A percentile compares a stretch with the other conserved stretches of the same genome.
phyloP scores from a whole-genome alignment of 192 early-diverging fungal genomes.

The Thamnidium elegans region DNA sequence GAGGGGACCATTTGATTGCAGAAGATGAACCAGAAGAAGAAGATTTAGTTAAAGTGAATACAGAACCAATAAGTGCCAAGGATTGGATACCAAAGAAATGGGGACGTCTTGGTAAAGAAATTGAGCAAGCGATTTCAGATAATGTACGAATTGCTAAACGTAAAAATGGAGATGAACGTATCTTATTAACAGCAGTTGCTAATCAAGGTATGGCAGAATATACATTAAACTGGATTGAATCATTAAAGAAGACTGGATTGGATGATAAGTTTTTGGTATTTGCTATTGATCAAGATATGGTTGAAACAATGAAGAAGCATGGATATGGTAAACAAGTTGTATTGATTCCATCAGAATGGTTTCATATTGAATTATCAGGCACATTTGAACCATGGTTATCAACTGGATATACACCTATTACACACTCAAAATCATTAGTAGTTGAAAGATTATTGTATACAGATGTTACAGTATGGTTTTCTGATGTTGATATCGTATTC shows the following conservation, averaged over 20 bases:
- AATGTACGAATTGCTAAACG: neutral
- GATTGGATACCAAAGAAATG: constrained; percentile 10
- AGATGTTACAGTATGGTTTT: constrained; percentile 37
- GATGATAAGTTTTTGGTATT: constrained; percentile 34
- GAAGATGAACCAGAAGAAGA: constrained; percentile 11
- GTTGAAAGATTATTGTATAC: constrained; percentile 37
- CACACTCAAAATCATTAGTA: constrained; percentile 39
- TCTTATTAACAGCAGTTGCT: constrained; percentile 36
- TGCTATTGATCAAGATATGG: constrained; percentile 36
- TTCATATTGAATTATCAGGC: constrained; percentile 28
- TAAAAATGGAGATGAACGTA: constrained; percentile 7
- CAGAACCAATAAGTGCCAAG: constrained; percentile 1
- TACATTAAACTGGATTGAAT: constrained; percentile 42
- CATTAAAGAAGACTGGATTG: constrained; percentile 23
- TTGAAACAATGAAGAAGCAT: constrained; percentile 21
- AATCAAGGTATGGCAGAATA: constrained; percentile 41
- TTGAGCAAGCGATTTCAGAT: neutral
- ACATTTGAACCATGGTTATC: constrained; percentile 26
- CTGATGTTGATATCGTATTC: constrained; percentile 45
- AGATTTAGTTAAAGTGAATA: constrained; percentile 14
- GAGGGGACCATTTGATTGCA: too few species aligned
- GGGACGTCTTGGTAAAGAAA: constrained; percentile 1
- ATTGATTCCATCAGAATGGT: constrained; percentile 35
- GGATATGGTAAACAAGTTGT: constrained; percentile 34
- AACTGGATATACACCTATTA: constrained; percentile 36